phyloP scores from a whole-genome alignment of 176 grass and related monocot species.

The Puccinellia tenuiflora region DNA sequence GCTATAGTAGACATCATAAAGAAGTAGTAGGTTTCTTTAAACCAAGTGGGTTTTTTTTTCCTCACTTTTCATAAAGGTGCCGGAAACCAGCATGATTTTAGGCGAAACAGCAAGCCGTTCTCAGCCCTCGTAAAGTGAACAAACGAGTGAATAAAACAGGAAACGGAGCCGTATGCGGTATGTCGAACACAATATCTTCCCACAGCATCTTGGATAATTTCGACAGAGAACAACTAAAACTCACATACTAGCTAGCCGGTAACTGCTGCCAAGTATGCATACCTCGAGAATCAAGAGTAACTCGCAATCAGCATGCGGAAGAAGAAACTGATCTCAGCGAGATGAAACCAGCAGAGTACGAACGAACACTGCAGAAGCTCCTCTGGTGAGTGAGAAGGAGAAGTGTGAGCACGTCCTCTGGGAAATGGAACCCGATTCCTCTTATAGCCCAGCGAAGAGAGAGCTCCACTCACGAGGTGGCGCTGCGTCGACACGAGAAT shows the following conservation, averaged over 20 bases:
- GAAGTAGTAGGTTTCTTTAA: neutral
- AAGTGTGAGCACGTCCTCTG: slow-evolving; percentile 1
- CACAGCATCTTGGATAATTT: neutral
- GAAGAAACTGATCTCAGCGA: neutral
- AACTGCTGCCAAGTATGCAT: neutral
- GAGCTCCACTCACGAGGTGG: neutral
- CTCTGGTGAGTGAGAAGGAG: neutral
- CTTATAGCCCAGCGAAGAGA: slow-evolving; percentile 16
- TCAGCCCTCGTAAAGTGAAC: too few species aligned
- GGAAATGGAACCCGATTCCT: neutral
- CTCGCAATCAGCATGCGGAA: neutral
- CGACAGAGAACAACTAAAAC: neutral
- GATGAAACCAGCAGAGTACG: neutral
- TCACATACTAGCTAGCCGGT: neutral
- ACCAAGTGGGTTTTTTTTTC: neutral
- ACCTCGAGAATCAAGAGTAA: neutral
- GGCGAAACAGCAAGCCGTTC: neutral
- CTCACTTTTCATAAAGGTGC: neutral
- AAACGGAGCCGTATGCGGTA: too few species aligned
- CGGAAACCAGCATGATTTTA: slow-evolving; percentile 7
- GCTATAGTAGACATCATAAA: neutral
- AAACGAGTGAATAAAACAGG: neutral
- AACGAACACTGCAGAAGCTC: neutral
- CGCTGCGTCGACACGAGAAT: slow-evolving; percentile 22
- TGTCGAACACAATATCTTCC: too few species aligned